Evolutionary conservation across 495 filamentous ascomycete genomes (phyloP).

Genomic region (Penicillium ochrochloron): DNA sequence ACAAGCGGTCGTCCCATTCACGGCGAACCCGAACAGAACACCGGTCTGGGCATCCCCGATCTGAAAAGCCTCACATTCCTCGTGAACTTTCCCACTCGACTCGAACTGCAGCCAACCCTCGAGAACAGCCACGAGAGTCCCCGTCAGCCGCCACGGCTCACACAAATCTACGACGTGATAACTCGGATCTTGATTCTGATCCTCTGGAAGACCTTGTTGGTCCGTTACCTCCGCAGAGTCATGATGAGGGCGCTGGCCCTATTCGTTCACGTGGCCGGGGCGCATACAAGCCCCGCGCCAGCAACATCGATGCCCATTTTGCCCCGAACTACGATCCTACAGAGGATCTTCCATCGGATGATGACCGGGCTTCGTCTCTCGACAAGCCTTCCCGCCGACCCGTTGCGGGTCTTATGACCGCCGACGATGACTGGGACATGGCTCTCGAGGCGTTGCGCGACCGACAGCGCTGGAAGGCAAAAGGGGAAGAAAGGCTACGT

Average conservation of each 20-base stretch:
- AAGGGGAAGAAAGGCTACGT: slow-evolving; percentile 76
- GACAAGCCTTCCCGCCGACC: slow-evolving; percentile 41
- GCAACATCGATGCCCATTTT: slow-evolving; percentile 83
- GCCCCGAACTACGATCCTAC: slow-evolving; percentile 75
- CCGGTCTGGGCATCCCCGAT: slow-evolving; percentile 9
- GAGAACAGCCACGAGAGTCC: slow-evolving; percentile 4
- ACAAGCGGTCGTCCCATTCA: slow-evolving; percentile 38
- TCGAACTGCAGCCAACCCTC: slow-evolving; percentile 9
- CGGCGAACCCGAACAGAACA: slow-evolving; percentile 8
- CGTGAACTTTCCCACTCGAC: slow-evolving; percentile 18
- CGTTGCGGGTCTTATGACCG: slow-evolving; percentile 49
- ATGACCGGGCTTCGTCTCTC: slow-evolving; percentile 40
- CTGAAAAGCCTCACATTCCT: slow-evolving; percentile 12
- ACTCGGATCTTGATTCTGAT: slow-evolving; percentile 63
- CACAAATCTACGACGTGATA: slow-evolving; percentile 8
- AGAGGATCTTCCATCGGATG: slow-evolving; percentile 64
- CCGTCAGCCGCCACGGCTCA: neutral
- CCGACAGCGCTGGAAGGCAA: slow-evolving; percentile 76
- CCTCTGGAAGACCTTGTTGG: slow-evolving; percentile 81
- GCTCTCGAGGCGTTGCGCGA: slow-evolving; percentile 83
- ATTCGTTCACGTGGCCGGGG: slow-evolving; percentile 80
- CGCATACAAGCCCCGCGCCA: slow-evolving; percentile 53
- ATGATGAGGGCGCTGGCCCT: slow-evolving; percentile 31
- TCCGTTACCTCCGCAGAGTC: slow-evolving; percentile 64
- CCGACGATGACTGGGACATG: slow-evolving; percentile 77